Percentiles rank a stretch among this genome's conserved stretches.
These are phyloP conservation scores for Ilex aquifolium DNA, from an alignment of 257 asterid genomes.

Conservation along the genomic window DNA sequence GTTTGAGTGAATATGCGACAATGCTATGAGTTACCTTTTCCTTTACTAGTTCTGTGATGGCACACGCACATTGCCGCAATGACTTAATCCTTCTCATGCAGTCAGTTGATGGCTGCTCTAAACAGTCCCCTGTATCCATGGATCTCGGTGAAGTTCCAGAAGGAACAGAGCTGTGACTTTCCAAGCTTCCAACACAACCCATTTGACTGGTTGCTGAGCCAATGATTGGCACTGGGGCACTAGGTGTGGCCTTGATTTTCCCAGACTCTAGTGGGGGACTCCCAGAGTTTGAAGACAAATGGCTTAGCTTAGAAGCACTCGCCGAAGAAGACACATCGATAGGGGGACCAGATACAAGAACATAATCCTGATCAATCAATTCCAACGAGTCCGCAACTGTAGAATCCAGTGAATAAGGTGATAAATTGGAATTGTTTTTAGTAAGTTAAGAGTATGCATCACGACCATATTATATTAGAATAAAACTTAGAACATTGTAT, in stretches of 20 bases:
- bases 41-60: constrained; percentile 61
- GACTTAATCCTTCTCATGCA: constrained; percentile 68
- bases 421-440: no score
- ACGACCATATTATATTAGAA: neutral
- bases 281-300: constrained; percentile 41
- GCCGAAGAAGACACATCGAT: constrained; percentile 58
- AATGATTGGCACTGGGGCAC: constrained; percentile 55
- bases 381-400: constrained; percentile 63
- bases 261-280: constrained; percentile 38
- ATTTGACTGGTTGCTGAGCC: constrained; percentile 34
- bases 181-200: constrained; percentile 36
- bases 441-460: neutral
- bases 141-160: constrained; percentile 58
- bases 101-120: constrained; percentile 62
- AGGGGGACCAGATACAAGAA: constrained; percentile 69
- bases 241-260: constrained; percentile 30
- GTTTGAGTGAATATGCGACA: neutral
- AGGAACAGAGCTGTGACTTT: constrained; percentile 54
- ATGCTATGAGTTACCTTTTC: constrained; percentile 48
- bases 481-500: constrained; percentile 6
- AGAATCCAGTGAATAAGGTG: constrained; percentile 21
- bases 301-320: constrained; percentile 38
- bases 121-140: constrained; percentile 31
- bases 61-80: constrained; percentile 55
- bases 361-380: constrained; percentile 77